Evolutionary conservation across 1,139 yeast species (phyloP).

Genomic region (Pichiaceae sp.): DNA sequence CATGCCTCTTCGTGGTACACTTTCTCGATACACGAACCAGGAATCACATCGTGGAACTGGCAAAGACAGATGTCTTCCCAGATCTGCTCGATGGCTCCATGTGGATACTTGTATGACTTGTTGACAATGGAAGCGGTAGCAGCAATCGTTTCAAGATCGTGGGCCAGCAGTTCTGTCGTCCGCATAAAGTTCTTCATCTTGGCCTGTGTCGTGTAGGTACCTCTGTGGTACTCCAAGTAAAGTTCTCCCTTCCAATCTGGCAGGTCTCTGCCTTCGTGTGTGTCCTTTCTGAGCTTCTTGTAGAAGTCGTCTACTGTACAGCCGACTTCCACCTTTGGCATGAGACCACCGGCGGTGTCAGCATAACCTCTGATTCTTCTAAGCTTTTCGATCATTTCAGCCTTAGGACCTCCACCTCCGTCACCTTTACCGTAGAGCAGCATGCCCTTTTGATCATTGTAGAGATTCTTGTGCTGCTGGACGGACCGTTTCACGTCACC

Average conservation of each 20-base stretch:
- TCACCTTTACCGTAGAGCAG: constrained; percentile 90
- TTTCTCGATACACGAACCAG: constrained; percentile 93
- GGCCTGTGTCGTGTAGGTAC: constrained; percentile 93
- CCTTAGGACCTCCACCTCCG: constrained; percentile 97
- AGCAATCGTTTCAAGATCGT: constrained; percentile 79
- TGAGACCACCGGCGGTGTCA: constrained; percentile 66
- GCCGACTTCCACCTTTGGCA: constrained; percentile 77
- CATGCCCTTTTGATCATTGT: constrained; percentile 73
- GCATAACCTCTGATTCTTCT: constrained; percentile 86
- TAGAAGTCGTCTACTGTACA: constrained; percentile 73
- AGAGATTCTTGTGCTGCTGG: constrained; percentile 72
- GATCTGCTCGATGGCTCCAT: constrained; percentile 50
- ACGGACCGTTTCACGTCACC: constrained; percentile 84
- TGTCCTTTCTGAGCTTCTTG: constrained; percentile 50
- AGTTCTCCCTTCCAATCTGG: constrained; percentile 93
- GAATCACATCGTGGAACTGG: constrained; percentile 94
- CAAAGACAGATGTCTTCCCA: constrained; percentile 90
- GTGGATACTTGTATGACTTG: constrained; percentile 60
- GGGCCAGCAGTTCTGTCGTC: constrained; percentile 65
- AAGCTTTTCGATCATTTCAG: constrained; percentile 85
- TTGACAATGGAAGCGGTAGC: constrained; percentile 50
- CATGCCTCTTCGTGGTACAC: constrained; percentile 89
- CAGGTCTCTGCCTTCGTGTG: constrained; percentile 57
- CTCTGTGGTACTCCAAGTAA: constrained; percentile 92
- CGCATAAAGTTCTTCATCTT: constrained; percentile 77